phyloP scores from a whole-genome alignment of 2,329 filamentous ascomycete genomes.

The Trichoderma lentiforme region DNA sequence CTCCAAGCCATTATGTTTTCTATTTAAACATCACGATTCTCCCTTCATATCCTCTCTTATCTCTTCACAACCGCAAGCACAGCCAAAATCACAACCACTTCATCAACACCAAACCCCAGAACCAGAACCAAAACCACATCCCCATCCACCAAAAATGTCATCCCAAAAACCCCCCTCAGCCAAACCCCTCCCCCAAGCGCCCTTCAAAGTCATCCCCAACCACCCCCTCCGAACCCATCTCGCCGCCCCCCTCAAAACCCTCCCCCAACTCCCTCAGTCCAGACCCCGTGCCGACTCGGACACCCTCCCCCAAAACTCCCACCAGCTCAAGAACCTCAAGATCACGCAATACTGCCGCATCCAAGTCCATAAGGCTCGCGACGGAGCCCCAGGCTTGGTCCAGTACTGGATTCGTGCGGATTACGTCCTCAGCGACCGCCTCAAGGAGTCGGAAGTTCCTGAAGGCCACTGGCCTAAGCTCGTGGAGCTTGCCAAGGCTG shows the following conservation, averaged over 20 bases:
- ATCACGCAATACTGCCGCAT: background rate
- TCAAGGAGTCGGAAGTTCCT: constrained; percentile 13
- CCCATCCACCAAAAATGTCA: background rate
- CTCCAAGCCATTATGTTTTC: background rate
- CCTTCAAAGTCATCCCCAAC: background rate
- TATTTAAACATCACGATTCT: background rate
- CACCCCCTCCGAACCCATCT: background rate
- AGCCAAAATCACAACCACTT: background rate
- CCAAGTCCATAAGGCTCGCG: background rate
- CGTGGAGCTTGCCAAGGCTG: constrained; percentile 14
- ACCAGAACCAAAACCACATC: background rate
- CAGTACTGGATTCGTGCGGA: constrained; percentile 22
- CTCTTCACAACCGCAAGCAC: background rate
- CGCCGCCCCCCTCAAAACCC: background rate
- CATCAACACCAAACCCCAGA: background rate
- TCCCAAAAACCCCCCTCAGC: background rate
- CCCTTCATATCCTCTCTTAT: background rate
- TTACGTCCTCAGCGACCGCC: constrained; percentile 16
- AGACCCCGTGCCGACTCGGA: background rate
- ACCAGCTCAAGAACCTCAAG: background rate
- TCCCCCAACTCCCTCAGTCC: background rate
- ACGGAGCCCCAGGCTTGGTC: background rate
- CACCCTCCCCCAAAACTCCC: background rate
- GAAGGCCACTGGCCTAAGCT: constrained; percentile 21
- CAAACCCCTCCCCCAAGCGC: background rate